Evolutionary conservation across 2,329 filamentous ascomycete species (phyloP).

Genomic region (Parafenestella ontariensis): DNA sequence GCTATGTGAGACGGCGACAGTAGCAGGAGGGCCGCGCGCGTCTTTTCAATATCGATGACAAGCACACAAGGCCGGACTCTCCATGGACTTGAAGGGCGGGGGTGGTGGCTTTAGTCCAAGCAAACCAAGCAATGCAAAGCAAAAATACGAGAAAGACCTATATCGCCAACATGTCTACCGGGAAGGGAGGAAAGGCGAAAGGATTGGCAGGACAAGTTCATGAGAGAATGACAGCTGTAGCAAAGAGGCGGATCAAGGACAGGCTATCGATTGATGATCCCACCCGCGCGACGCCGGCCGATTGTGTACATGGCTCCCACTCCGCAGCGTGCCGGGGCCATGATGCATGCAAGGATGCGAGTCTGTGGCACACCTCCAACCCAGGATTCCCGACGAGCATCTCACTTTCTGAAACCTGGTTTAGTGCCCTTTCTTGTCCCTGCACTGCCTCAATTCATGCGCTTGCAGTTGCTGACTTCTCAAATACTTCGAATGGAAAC

Average conservation of each 20-base stretch:
- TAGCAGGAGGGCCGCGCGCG: constrained; percentile 3
- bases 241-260: neutral
- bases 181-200: neutral
- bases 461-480: neutral
- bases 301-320: constrained; percentile 5
- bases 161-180: neutral
- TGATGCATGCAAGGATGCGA: constrained; percentile 10
- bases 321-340: constrained; percentile 4
- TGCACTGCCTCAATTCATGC: constrained; percentile 8
- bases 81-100: constrained; percentile 10
- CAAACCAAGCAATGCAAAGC: neutral
- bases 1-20: neutral
- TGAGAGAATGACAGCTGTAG: neutral
- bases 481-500: neutral
- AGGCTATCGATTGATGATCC: neutral
- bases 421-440: neutral
- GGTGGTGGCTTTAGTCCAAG: constrained; percentile 7
- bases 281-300: constrained; percentile 8
- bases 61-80: constrained; percentile 4
- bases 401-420: constrained; percentile 6
- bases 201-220: neutral
- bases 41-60: constrained; percentile 24
- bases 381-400: constrained; percentile 1
- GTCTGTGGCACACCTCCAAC: neutral
- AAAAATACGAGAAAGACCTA: neutral